Evolutionary conservation across 176 grass and related monocot genomes (phyloP).

Genomic region (Avena atlantica): DNA sequence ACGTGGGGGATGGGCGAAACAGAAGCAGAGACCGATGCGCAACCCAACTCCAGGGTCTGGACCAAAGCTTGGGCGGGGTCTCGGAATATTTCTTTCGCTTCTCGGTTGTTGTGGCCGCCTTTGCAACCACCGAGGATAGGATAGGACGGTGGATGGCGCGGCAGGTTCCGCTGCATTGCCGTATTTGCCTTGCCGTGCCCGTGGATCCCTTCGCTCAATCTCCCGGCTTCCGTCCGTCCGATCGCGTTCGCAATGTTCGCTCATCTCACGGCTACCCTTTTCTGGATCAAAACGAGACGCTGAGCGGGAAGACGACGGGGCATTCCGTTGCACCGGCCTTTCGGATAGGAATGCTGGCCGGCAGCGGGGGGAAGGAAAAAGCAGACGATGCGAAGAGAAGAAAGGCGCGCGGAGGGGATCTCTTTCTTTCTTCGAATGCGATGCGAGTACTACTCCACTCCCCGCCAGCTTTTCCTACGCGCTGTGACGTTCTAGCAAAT

Average conservation of each 20-base stretch:
- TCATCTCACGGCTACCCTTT: neutral
- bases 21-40: neutral
- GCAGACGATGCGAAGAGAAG: neutral
- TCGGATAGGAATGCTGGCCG: neutral
- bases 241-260: neutral
- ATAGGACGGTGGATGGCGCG: neutral
- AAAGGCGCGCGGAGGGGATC: neutral
- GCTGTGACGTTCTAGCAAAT: neutral
- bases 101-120: slow-evolving; percentile 26
- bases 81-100: neutral
- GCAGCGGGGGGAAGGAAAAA: neutral
- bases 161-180: too few relatives aligned
- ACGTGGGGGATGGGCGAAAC: neutral
- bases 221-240: too few relatives aligned
- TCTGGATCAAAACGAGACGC: neutral
- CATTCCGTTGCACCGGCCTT: neutral
- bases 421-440: neutral
- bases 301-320: neutral
- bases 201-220: neutral
- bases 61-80: too few relatives aligned
- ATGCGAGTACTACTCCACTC: neutral
- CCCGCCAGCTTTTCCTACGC: neutral
- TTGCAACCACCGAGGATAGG: slow-evolving; percentile 29
- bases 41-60: too few relatives aligned
- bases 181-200: neutral